These are phyloP conservation scores for Bretschneidera sinensis DNA, from an alignment of 345 rosid species.

Conservation along the genomic window DNA sequence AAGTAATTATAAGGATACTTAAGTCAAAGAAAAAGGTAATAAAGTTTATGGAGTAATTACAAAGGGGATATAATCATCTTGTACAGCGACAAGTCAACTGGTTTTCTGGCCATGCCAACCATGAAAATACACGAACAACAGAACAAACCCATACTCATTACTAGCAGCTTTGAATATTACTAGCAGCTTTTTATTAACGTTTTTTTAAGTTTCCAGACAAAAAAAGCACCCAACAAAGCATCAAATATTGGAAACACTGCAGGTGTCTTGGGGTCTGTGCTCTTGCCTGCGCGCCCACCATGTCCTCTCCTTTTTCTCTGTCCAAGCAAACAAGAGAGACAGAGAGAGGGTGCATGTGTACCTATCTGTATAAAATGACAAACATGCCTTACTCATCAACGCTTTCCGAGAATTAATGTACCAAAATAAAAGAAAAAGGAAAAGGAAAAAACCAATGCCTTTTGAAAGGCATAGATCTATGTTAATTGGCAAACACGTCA, in stretches of 20 bases:
- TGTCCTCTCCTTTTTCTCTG: background rate
- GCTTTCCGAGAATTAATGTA: background rate
- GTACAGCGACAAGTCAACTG: background rate
- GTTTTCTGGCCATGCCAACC: background rate
- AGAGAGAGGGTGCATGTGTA: background rate
- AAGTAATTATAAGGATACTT: no score
- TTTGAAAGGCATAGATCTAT: background rate
- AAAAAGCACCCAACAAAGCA: conserved; percentile 4
- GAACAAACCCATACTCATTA: background rate
- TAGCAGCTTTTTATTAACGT: background rate
- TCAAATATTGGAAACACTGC: background rate
- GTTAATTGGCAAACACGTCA: conserved; percentile 10
- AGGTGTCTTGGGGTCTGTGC: conserved; percentile 8
- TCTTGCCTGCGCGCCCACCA: background rate
- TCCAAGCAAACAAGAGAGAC: no score
- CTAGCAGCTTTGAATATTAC: no score
- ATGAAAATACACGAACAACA: background rate
- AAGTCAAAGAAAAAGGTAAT: background rate
- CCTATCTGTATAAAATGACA: conserved; percentile 8
- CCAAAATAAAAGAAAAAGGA: no score
- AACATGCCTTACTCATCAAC: conserved; percentile 14
- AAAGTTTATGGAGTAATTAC: background rate
- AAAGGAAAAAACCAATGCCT: no score
- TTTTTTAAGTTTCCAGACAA: background rate
- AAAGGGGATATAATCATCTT: background rate